Evolutionary conservation across 2,329 filamentous ascomycete species (phyloP), one percentile per base, ranked within the genome.

Genomic region (Talaromyces amestolkiae): DNA sequence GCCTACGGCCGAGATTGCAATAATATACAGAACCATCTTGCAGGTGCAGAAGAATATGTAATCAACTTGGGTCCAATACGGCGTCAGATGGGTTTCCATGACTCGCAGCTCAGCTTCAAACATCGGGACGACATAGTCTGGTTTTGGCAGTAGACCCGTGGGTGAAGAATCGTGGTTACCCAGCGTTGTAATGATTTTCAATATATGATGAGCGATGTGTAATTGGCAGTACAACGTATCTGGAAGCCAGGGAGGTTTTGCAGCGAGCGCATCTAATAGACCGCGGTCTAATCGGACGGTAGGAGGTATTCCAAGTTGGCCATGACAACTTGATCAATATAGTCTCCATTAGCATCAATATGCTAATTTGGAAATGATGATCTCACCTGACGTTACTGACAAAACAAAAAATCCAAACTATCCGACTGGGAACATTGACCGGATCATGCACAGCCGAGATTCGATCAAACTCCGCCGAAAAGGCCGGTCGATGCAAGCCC

Each of bases 391-490:
- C 33, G 27, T 68, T 68, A 15, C 54, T 58, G 7, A 66, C 60
- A 19, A 68, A 68, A n/a, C 66, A 68, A 27, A 61, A 58, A 11
- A 63, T 33, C 66, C 66, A 68, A 2, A 61, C 60, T 35, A 61
- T 64, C n/a, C 39, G 66, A 19, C 58, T 35, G 31, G 59, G 37
- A n/a, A 61, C 27, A 22, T 61, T 41, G 19, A 54, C 58, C 9
- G 47, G 19, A 24, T 49, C 35, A 43, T 66, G 64, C 22, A 51
- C 7, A 4, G 54, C 41, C 8, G 22, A 27, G 19, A 56, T 51
- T 9, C 37, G 22, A 27, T 66, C 64, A 63, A 66, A 68, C 13
- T 68, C 66, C 3, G 19, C 41, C 22, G 33, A 43, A 37, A 37
- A 62, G 1, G 37, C 53, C 1, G 66, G 64, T n/a, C 64, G 37